Base-by-base conservation (phyloP, 2,329 filamentous ascomycete species). In the Diaporthe vaccinii region DNA sequence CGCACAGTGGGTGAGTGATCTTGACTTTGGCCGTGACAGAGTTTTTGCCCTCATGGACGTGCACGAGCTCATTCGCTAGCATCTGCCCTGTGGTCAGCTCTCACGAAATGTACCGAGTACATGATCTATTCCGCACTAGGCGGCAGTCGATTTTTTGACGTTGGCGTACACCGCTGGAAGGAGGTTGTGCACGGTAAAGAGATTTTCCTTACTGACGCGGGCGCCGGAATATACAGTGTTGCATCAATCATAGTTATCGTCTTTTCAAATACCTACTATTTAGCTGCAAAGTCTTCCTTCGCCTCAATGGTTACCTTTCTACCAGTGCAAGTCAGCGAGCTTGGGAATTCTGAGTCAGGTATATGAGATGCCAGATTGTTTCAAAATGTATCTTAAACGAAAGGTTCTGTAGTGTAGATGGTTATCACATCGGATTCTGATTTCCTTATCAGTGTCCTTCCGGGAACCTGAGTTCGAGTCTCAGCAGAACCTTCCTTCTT, bases 401-500 rank as follows among this genome's bases (percentile, higher is more conserved):
- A 49, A 1, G 73, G 74, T 75, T 73, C 39, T 46, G 46, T 75
- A 75, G 74, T 75, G 74, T 75, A 75, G 70, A n/a, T 75, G 74
- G 74, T 75, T 59, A 75, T 75, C 74, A 75, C 74, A 75, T 75
- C 62, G 74, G 74, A 75, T 75, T 75, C 74, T 75, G 74, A 75
- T 53, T 34, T 41, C 31, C n/a, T n/a, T 17, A 8, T 72, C 44
- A 67, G 17, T 25, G 17, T 51, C 2, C 3, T 67, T 75, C 74
- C 74, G 62, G 39, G 62, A 59, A 73, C 70, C n/a, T 70, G 65
- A 53, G 73, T 75, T 75, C 68, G 73, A 75, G 62, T 75, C 73
- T 53, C 68, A 67, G 36, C 46, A 46, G 28, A 53, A 73, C 68
- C 73, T 75, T 36, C 9, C 14, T 36, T 31, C n/a, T 31, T 28